Percentiles rank a stretch among this genome's conserved stretches.
These are phyloP conservation scores for Lolium perenne DNA, from an alignment of 176 grass and related monocot species.

Conservation along the genomic window DNA sequence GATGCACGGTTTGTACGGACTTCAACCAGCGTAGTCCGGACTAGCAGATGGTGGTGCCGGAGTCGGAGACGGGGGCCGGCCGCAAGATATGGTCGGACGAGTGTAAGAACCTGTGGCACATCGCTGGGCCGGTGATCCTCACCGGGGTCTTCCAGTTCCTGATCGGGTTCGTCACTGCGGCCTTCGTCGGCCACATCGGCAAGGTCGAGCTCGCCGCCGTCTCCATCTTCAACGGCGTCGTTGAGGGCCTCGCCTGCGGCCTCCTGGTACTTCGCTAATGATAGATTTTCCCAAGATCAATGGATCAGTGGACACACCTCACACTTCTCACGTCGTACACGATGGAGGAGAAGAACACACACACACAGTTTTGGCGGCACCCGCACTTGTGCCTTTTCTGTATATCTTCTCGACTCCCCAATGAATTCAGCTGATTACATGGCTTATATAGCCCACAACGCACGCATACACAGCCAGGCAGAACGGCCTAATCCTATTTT, in stretches of 20 bases:
- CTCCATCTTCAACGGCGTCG: constrained; percentile 55
- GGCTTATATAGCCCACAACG: no score
- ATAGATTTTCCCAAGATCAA: no score
- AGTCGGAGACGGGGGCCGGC: not conserved
- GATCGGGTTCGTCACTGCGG: constrained; percentile 60
- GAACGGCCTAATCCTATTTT: no score
- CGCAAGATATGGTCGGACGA: constrained; percentile 50
- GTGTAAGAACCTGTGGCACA: constrained; percentile 58
- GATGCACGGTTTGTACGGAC: not conserved
- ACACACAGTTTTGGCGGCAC: no score
- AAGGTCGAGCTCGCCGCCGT: constrained; percentile 64
- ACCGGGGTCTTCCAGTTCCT: constrained; percentile 64
- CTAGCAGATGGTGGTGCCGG: constrained; percentile 39
- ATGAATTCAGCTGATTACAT: no score
- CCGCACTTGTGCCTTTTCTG: no score
- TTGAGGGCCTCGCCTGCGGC: constrained; percentile 66
- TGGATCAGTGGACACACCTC: no score
- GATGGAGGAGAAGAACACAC: no score
- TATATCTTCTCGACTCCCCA: no score
- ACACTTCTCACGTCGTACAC: no score
- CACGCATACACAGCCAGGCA: no score
- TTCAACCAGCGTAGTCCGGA: not conserved
- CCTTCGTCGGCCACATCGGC: constrained; percentile 62
- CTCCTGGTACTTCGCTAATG: constrained; percentile 59
- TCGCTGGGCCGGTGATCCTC: constrained; percentile 63